These are phyloP conservation scores for Carex parvula DNA, from an alignment of 176 grass and related monocot genomes.

Conservation along the genomic window DNA sequence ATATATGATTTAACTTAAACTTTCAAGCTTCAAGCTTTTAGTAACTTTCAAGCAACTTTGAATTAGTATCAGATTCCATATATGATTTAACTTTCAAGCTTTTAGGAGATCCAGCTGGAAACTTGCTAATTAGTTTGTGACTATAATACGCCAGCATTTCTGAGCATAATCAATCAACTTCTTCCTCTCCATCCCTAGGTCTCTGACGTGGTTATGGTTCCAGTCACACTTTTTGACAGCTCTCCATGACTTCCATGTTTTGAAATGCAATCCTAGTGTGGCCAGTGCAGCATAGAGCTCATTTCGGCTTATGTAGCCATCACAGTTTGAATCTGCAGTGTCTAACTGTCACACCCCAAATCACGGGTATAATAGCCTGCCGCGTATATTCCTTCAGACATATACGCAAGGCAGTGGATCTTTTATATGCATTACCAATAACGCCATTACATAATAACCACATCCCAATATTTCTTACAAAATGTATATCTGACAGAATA, in stretches of 20 bases:
- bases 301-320: slow-evolving; percentile 14
- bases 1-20: not conserved
- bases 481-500: no score
- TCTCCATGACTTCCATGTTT: slow-evolving; percentile 19
- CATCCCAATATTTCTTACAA: no score
- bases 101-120: not conserved
- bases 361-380: no score
- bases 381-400: no score
- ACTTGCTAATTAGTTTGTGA: not conserved
- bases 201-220: slow-evolving; percentile 14
- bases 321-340: not conserved
- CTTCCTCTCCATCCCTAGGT: slow-evolving; percentile 6
- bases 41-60: not conserved
- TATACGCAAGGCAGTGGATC: no score
- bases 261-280: not conserved
- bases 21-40: not conserved
- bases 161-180: slow-evolving; percentile 19
- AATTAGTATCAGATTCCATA: not conserved
- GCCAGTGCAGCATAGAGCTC: slow-evolving; percentile 3
- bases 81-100: not conserved
- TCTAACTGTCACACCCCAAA: no score
- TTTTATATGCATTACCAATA: no score
- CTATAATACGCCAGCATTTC: slow-evolving; percentile 19
- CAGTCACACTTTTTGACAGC: not conserved
- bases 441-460: no score